Conservation (phyloP, 1,284 basidiomycete species). For the Flammula alnicola region DNA sequence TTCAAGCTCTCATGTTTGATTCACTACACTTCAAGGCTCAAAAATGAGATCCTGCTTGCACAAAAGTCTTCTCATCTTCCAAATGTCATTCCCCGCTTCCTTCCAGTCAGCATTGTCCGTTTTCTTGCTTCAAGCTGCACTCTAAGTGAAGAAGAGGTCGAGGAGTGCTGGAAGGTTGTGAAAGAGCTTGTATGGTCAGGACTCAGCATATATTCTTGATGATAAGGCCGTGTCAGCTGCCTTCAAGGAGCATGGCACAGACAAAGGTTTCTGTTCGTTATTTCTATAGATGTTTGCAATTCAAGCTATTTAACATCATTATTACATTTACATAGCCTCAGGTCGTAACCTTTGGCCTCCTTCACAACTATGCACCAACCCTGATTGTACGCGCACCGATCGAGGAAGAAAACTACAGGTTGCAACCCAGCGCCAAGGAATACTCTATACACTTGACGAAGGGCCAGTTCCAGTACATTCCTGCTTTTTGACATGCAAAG, state of each 20-base stretch:
- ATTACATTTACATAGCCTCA: background rate
- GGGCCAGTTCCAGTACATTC: slow-evolving; percentile 10
- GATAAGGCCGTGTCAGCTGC: background rate
- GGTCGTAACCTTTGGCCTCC: slow-evolving; percentile 8
- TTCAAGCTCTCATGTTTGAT: background rate
- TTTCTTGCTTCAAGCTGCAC: background rate
- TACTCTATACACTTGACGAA: slow-evolving; percentile 10
- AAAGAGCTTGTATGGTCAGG: background rate
- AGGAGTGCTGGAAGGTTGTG: background rate
- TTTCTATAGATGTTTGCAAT: background rate
- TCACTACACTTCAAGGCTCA: background rate
- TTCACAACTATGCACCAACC: slow-evolving; percentile 5
- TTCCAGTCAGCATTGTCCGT: background rate
- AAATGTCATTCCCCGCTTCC: background rate
- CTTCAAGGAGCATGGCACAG: background rate
- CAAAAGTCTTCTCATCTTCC: background rate
- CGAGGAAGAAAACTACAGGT: slow-evolving; percentile 11
- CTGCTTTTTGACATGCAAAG: slow-evolving; percentile 7
- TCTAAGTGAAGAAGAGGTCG: background rate
- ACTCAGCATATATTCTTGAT: background rate
- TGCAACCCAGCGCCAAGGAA: background rate
- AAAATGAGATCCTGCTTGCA: slow-evolving; percentile 6
- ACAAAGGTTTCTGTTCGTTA: background rate
- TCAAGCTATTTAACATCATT: background rate
- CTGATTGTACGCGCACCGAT: background rate